These are phyloP conservation scores for Heliosperma pusillum DNA, from an alignment of 148 eudicot species.

Conservation along the genomic window DNA sequence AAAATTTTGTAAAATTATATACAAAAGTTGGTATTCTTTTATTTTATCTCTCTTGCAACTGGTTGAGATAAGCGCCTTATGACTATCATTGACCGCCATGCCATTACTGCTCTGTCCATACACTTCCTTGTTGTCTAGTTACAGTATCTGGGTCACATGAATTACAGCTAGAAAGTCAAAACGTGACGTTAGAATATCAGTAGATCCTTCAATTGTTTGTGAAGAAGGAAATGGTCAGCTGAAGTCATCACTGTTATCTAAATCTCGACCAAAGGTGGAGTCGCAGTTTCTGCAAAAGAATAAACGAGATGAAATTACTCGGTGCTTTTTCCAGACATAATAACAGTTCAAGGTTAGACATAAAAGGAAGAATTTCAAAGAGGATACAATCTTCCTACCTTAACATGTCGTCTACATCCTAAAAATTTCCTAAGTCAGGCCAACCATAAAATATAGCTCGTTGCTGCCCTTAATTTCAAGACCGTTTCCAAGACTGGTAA, in stretches of 20 bases:
- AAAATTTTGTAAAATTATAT: too few relatives aligned
- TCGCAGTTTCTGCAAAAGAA: conserved; percentile 64
- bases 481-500: conserved; percentile 43
- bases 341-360: background rate
- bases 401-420: conserved; percentile 90
- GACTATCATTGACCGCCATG: conserved; percentile 26
- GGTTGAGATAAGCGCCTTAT: conserved; percentile 29
- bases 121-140: too few relatives aligned
- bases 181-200: conserved; percentile 40
- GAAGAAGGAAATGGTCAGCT: conserved; percentile 61
- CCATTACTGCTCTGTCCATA: conserved; percentile 29
- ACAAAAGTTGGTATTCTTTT: too few relatives aligned
- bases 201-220: conserved; percentile 49
- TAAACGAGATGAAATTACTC: background rate
- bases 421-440: conserved; percentile 79
- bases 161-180: conserved; percentile 43
- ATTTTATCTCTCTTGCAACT: conserved; percentile 31
- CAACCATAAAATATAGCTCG: conserved; percentile 64
- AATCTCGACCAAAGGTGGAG: conserved; percentile 67
- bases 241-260: conserved; percentile 52
- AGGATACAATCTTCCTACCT: conserved; percentile 72
- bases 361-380: conserved; percentile 10
- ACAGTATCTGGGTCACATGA: too few relatives aligned
- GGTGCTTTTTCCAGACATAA: background rate
- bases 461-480: conserved; percentile 45